Evolutionary conservation across 441 rosid genomes (phyloP).

Genomic region (Adansonia grandidieri): DNA sequence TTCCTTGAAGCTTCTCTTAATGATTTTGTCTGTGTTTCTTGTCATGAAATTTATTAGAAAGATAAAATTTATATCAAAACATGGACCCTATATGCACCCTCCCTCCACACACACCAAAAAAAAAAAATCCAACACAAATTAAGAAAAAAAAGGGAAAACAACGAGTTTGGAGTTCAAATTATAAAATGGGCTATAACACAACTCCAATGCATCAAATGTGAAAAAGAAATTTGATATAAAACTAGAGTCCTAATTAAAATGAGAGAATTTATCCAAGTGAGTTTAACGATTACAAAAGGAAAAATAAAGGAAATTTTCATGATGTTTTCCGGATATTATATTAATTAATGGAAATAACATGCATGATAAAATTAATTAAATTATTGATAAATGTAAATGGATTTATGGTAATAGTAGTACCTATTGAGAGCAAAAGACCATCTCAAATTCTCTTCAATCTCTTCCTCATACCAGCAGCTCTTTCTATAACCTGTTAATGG

Average conservation of each 20-base stretch:
- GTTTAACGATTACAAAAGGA: neutral
- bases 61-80: neutral
- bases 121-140: neutral
- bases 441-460: constrained; percentile 61
- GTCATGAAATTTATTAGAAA: neutral
- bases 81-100: too few species aligned
- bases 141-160: neutral
- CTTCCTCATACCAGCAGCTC: constrained; percentile 78
- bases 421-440: constrained; percentile 72
- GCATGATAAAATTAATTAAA: neutral
- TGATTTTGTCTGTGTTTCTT: neutral
- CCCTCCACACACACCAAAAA: neutral
- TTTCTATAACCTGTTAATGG: constrained; percentile 52
- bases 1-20: constrained; percentile 7
- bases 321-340: neutral
- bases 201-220: too few species aligned
- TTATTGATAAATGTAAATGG: neutral
- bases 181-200: neutral
- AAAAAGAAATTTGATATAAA: neutral
- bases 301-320: neutral
- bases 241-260: neutral
- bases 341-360: neutral
- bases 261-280: too few species aligned
- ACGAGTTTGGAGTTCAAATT: neutral
- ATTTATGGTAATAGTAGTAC: constrained; percentile 23